Base-by-base conservation (phyloP, 441 rosid genomes). In the Iberis amara region DNA sequence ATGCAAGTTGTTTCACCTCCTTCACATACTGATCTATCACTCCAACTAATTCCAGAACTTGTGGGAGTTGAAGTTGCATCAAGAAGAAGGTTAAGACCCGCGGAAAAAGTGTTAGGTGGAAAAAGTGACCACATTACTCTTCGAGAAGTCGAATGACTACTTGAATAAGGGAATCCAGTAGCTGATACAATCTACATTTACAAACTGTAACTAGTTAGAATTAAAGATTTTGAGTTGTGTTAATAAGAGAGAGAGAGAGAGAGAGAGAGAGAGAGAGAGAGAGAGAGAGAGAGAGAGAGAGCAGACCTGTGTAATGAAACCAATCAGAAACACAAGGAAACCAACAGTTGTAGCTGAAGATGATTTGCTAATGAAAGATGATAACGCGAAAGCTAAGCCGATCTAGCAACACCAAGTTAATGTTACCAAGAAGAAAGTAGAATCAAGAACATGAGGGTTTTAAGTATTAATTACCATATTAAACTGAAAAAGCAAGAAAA, bases 251-350 rank as follows among this genome's bases (percentile, higher is more conserved):
- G 21, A 18, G 21, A 18, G 3, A 18, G 21, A 18, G 2, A n/a
- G n/a, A n/a, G n/a, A n/a, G n/a, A n/a, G n/a, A n/a, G n/a, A n/a
- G n/a, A n/a, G n/a, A n/a, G n/a, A n/a, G n/a, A n/a, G n/a, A n/a
- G n/a, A n/a, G n/a, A n/a, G n/a, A n/a, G n/a, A 18, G 3, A 18
- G 21, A 18, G 21, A 18, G 21, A 18, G 3, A 18, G 21, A 18
- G 2, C 76, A 69, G 74, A 76, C 98, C 96, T 83, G 96, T 47
- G 95, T 82, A 55, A 91, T 43, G 73, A 85, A 88, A 44, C 95
- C 81, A 44, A 82, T 32, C 31, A 91, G 76, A 68, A 82, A 88
- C 46, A 83, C 66, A 55, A 75, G 85, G 83, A 88, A 91, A 38
- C 98, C 98, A 3, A 74, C 76, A 10, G 87, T 76, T 39, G 89